Percentiles rank a stretch among this genome's conserved stretches.
Evolutionary conservation across 441 rosid genomes (phyloP).

Genomic region (Corymbia calophylla): DNA sequence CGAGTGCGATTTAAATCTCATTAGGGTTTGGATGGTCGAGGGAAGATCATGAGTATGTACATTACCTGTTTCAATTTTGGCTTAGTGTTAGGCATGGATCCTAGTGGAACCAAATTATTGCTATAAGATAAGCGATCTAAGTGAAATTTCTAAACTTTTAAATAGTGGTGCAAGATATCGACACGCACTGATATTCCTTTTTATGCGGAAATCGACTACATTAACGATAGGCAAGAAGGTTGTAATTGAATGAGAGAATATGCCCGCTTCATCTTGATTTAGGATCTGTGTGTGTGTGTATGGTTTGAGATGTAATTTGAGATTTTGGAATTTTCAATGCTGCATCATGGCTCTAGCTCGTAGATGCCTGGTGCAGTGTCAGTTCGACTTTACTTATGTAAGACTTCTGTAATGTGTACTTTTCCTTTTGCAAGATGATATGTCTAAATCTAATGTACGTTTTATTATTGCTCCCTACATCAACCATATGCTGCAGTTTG

Average conservation of each 20-base stretch:
- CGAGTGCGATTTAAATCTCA: background rate
- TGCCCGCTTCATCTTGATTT: background rate
- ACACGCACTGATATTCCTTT: rapidly evolving
- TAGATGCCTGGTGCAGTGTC: background rate
- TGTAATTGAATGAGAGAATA: background rate
- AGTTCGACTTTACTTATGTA: background rate
- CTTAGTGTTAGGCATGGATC: background rate
- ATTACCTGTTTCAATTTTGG: background rate
- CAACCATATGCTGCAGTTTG: background rate
- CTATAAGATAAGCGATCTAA: background rate
- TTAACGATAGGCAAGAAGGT: background rate
- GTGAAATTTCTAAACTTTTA: background rate
- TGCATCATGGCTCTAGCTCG: background rate
- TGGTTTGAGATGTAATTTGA: background rate
- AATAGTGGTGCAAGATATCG: background rate
- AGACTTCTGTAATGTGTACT: background rate
- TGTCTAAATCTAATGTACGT: background rate
- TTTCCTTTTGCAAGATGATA: background rate
- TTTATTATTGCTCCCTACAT: background rate
- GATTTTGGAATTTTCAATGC: background rate
- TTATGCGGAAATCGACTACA: background rate
- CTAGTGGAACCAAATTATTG: background rate
- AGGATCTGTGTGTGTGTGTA: background rate
- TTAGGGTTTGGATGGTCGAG: background rate
- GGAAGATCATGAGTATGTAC: background rate